These are phyloP conservation scores for Dactylonectria macrodidyma DNA, from an alignment of 2,329 filamentous ascomycete species.

Conservation along the genomic window DNA sequence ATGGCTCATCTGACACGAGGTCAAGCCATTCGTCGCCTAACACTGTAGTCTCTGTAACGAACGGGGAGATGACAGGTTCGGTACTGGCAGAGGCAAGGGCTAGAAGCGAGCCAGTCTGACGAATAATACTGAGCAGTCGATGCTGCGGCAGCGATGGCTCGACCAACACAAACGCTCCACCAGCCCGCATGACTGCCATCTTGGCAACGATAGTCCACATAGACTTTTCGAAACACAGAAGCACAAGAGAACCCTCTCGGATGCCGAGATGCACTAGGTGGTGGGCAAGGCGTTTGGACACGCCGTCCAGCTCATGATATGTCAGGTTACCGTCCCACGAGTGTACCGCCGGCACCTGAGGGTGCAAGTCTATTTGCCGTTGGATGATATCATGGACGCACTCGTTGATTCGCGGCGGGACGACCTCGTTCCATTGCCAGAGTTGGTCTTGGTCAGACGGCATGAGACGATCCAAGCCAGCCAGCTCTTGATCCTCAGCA, in stretches of 20 bases:
- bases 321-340: not conserved
- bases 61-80: not conserved
- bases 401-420: conserved; percentile 25
- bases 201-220: conserved; percentile 9
- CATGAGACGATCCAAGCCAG: not conserved
- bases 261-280: not conserved
- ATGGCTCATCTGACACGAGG: not conserved
- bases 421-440: conserved; percentile 36
- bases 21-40: not conserved
- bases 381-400: conserved; percentile 44
- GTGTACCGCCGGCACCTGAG: conserved; percentile 51
- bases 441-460: conserved; percentile 18
- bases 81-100: not conserved
- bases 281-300: not conserved
- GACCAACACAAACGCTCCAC: conserved; percentile 7
- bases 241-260: not conserved
- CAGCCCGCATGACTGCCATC: not conserved
- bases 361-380: not conserved
- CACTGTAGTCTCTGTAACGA: not conserved
- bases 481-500: not conserved
- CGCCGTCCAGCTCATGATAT: not conserved
- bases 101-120: not conserved
- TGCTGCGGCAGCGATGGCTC: conserved; percentile 5
- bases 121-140: conserved; percentile 1
- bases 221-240: conserved; percentile 10